Percentiles rank a stretch among this genome's conserved stretches.
Conservation (phyloP, 129 eudicot genomes). For the Helichrysum umbraculigerum region DNA sequence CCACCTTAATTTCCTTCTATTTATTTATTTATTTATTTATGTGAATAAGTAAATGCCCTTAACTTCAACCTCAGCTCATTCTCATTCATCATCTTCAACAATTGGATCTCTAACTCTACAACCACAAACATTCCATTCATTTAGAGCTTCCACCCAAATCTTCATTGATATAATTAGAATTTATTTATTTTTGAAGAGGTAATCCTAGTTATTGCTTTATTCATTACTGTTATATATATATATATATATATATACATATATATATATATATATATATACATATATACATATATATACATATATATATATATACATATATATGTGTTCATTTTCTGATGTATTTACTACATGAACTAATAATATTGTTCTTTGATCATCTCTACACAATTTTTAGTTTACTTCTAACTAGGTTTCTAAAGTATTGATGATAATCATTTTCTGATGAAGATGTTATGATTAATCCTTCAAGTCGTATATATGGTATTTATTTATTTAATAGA, state of each 20-base stretch:
- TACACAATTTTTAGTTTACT: not conserved
- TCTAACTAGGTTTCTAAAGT: no score
- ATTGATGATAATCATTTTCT: no score
- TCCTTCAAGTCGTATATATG: no score
- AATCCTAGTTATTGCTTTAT: not conserved
- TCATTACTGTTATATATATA: not conserved
- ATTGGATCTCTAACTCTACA: conserved; percentile 31
- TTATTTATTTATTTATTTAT: conserved; percentile 20
- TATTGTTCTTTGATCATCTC: not conserved
- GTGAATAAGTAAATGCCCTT: conserved; percentile 39
- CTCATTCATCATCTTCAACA: conserved; percentile 29
- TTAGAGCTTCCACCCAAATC: conserved; percentile 6
- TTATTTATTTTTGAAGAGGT: conserved; percentile 12
- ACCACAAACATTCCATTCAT: conserved; percentile 12
- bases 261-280: no score
- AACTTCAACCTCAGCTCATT: conserved; percentile 31
- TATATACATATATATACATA: no score
- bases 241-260: no score
- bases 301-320: no score
- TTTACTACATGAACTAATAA: conserved; percentile 4
- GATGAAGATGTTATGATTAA: no score
- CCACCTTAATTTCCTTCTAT: conserved; percentile 41
- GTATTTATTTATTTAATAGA: no score
- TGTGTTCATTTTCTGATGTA: not conserved
- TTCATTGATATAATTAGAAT: conserved; percentile 11